These are phyloP conservation scores for Fusarium xylarioides DNA, from an alignment of 2,329 filamentous ascomycete genomes.

Conservation along the genomic window DNA sequence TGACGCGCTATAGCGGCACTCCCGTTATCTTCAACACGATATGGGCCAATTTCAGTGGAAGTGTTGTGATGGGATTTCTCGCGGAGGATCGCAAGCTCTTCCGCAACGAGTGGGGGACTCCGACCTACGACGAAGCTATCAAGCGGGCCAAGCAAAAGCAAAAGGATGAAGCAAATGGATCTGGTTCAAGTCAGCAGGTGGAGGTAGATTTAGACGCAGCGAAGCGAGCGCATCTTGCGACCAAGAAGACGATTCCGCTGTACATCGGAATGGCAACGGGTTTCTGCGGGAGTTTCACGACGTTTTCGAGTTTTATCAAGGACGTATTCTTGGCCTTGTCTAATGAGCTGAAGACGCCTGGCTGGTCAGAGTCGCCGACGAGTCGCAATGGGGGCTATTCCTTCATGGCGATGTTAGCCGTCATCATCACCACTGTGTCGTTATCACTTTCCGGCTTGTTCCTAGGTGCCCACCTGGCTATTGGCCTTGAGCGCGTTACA, in stretches of 20 bases:
- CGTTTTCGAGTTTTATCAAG: conserved; percentile 85
- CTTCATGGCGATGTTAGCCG: conserved; percentile 81
- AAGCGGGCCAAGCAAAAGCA: conserved; percentile 44
- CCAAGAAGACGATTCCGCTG: conserved; percentile 87
- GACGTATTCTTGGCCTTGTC: conserved; percentile 82
- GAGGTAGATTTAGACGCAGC: conserved; percentile 53
- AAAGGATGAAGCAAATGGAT: conserved; percentile 51
- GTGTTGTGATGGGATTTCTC: conserved; percentile 85
- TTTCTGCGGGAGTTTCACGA: conserved; percentile 90
- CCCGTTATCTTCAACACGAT: conserved; percentile 78
- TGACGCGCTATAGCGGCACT: conserved; percentile 81
- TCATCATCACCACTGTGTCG: conserved; percentile 76
- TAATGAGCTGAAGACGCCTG: conserved; percentile 68
- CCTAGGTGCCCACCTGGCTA: conserved; percentile 78
- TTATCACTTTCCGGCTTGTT: conserved; percentile 76
- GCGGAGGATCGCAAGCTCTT: conserved; percentile 82
- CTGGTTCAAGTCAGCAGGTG: conserved; percentile 17
- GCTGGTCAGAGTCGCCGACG: conserved; percentile 49
- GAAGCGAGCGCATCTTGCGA: conserved; percentile 66
- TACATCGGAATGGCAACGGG: conserved; percentile 88
- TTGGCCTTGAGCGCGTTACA: conserved; percentile 64
- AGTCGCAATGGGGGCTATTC: conserved; percentile 77
- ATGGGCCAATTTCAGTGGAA: conserved; percentile 89
- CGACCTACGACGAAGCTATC: conserved; percentile 50
- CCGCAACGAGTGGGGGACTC: conserved; percentile 69